Percentiles rank a stretch among this genome's conserved stretches.
Evolutionary conservation across 345 rosid species (phyloP).

Genomic region (Eucalyptus lansdowneana): DNA sequence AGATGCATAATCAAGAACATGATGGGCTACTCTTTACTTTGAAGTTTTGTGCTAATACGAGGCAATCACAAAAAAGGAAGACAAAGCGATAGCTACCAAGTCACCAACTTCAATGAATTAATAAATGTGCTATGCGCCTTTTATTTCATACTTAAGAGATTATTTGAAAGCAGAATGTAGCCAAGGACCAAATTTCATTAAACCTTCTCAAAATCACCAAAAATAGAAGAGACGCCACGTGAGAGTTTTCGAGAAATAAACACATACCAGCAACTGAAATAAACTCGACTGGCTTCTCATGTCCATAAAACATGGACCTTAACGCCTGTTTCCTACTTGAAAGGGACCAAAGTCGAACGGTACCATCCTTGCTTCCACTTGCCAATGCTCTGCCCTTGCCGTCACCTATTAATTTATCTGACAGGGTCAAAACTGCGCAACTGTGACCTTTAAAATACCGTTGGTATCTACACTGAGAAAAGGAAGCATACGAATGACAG

Average conservation of each 20-base stretch:
- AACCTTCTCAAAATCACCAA: neutral
- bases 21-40: neutral
- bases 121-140: neutral
- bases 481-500: neutral
- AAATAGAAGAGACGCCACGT: neutral
- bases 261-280: conserved; percentile 57
- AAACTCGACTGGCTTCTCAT: conserved; percentile 35
- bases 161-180: neutral
- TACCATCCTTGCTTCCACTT: conserved; percentile 60
- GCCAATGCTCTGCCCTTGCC: conserved; percentile 25
- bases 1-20: neutral
- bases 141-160: neutral
- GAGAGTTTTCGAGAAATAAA: neutral
- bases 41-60: neutral
- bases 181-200: neutral
- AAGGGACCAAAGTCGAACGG: conserved; percentile 61
- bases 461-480: conserved; percentile 29
- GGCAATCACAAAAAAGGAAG: neutral
- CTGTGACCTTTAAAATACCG: conserved; percentile 40
- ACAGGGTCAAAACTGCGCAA: conserved; percentile 41
- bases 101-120: neutral
- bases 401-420: conserved; percentile 47
- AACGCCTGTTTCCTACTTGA: conserved; percentile 38
- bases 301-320: conserved; percentile 47
- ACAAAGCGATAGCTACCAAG: neutral